These are phyloP conservation scores for Solanum chiquidenum DNA, from an alignment of 257 asterid genomes.

Conservation along the genomic window DNA sequence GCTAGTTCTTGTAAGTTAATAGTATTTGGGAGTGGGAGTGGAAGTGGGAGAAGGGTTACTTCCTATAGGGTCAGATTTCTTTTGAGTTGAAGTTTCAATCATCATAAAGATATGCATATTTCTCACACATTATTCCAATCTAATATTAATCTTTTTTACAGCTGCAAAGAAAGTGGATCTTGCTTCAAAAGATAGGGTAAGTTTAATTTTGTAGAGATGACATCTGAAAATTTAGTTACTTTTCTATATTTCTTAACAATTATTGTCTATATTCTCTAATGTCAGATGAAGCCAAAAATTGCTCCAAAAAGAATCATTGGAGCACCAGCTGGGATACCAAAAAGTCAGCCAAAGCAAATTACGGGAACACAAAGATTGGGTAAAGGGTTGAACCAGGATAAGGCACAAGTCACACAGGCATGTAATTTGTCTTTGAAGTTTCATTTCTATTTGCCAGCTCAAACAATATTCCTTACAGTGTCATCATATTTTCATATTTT, in stretches of 20 bases:
- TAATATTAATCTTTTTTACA: not conserved
- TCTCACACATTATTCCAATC: not conserved
- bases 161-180: not conserved
- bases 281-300: slow-evolving; percentile 36
- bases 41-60: not conserved
- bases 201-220: not conserved
- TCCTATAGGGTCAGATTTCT: not conserved
- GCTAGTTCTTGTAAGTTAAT: slow-evolving; percentile 46
- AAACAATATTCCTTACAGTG: not conserved
- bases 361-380: slow-evolving; percentile 36
- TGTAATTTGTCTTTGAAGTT: slow-evolving; percentile 3
- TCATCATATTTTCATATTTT: not conserved
- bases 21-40: not conserved
- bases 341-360: slow-evolving; percentile 45
- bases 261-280: slow-evolving; percentile 3
- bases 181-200: slow-evolving; percentile 3
- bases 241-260: not conserved
- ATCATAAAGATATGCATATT: not conserved
- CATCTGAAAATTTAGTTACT: not conserved
- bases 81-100: not conserved
- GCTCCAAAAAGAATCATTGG: slow-evolving; percentile 34
- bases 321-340: slow-evolving; percentile 32
- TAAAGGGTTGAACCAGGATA: slow-evolving; percentile 39
- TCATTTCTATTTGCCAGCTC: not conserved
- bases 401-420: slow-evolving; percentile 36